Evolutionary conservation across 177 flowering plant genomes (phyloP), one percentile per base, ranked within the genome.

Genomic region (Tripterygium wilfordii): DNA sequence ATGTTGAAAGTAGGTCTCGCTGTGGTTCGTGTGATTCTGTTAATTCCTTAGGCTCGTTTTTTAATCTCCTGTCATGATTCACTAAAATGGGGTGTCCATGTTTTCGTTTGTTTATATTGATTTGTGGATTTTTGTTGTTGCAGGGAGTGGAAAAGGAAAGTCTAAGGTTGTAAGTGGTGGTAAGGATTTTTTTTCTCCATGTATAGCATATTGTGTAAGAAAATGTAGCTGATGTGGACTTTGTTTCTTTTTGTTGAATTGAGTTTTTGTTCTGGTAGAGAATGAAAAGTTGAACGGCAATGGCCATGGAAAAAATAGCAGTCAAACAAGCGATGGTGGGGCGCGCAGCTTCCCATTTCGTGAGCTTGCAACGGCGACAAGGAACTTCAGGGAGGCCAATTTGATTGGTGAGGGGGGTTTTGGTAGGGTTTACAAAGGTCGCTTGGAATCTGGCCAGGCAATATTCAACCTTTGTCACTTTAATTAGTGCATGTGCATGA

Each of bases 391-490:
- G 51, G 80, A 66, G 10, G 40, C 50, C 36, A 70, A 80, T 57
- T 62, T 80, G 63, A 51, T 80, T 14, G 80, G 83, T 1, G 75
- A 75, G 61, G 86, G 86, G 5, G 83, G 86, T 29, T 77, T 80
- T 38, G 86, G 86, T 47, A 70, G 65, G 41, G 80, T 77, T 59
- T 80, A 38, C 64, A 77, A 66, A 51, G 83, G 86, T 23, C 67
- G 69, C 26, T 53, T 77, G 0, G 75, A 70, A 13, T 28, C 69
- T 2, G 77, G 80, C 40, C 50, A 70, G 73, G 85, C 60, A 43
- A 64, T 62, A 58, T 48, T 10, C 9, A 5, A 3, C 8, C 7
- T 8, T 8, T 30, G 2, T 6, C 20, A 16, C n/a, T n/a, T n/a
- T n/a, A n/a, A n/a, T n/a, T n/a, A n/a, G 33, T 30, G 33, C 7